Percentiles rank a stretch among this genome's conserved stretches.
Conservation (phyloP, 202 grass and related monocot species). For the Setaria viridis region DNA sequence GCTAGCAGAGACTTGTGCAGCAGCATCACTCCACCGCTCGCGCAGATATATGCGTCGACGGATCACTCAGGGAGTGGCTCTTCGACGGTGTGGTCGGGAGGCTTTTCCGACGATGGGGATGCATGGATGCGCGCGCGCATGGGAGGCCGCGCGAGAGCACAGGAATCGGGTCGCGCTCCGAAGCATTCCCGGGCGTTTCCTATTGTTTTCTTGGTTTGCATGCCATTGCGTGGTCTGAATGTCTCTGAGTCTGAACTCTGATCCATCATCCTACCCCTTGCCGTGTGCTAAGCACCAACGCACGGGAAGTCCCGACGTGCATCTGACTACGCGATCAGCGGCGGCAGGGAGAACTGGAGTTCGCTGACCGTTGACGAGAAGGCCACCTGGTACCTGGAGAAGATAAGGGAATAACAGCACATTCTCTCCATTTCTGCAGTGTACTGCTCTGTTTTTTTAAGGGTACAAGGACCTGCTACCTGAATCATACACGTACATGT, state of each 20-base stretch:
- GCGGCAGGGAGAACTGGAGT: too few relatives aligned
- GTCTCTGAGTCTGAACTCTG: too few relatives aligned
- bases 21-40: background rate
- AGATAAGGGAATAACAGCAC: too few relatives aligned
- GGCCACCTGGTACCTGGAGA: too few relatives aligned
- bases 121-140: background rate
- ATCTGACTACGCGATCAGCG: background rate
- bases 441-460: too few relatives aligned
- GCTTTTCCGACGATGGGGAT: conserved; percentile 19
- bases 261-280: too few relatives aligned
- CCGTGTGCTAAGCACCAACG: too few relatives aligned
- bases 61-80: conserved; percentile 30
- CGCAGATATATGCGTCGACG: background rate
- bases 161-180: background rate
- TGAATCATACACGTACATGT: background rate
- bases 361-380: background rate
- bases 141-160: background rate
- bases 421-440: too few relatives aligned
- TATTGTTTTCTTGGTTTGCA: background rate
- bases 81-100: conserved; percentile 39
- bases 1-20: background rate
- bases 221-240: background rate
- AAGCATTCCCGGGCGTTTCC: background rate
- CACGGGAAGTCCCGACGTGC: background rate
- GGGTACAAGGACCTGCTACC: background rate